Conservation (phyloP, 805 yeast genomes). For the Candida endomychidarum region DNA sequence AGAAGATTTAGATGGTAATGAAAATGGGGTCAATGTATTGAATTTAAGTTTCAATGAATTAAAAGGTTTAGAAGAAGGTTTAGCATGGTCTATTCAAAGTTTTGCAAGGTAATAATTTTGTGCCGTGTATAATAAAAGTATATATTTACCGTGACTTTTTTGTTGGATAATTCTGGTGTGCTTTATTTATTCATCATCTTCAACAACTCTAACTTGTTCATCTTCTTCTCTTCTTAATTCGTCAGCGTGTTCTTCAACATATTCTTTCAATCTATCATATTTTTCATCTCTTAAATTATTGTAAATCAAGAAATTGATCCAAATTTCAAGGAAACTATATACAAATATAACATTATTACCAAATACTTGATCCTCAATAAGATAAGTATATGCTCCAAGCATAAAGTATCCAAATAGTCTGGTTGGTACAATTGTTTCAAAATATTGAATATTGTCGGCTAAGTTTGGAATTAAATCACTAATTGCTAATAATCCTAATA, state of each 20-base stretch:
- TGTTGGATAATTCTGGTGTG: background rate
- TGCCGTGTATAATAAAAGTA: background rate
- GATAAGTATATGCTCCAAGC: constrained; percentile 50
- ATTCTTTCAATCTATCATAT: constrained; percentile 45
- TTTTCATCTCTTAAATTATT: constrained; percentile 66
- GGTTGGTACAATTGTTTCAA: constrained; percentile 60
- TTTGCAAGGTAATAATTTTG: constrained; percentile 19
- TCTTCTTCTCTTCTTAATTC: constrained; percentile 30
- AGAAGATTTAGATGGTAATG: constrained; percentile 27
- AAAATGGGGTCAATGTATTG: constrained; percentile 39
- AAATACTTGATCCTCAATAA: constrained; percentile 44
- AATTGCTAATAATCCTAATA: constrained; percentile 45
- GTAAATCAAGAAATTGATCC: constrained; percentile 65
- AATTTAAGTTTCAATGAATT: constrained; percentile 51
- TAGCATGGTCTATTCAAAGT: constrained; percentile 51
- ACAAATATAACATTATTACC: constrained; percentile 64
- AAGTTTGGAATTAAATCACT: constrained; percentile 61
- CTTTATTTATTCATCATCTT: constrained; percentile 14
- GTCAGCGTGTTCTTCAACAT: constrained; percentile 39
- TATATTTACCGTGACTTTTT: background rate
- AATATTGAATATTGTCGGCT: constrained; percentile 48
- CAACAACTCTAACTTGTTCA: constrained; percentile 32
- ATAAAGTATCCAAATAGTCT: constrained; percentile 52
- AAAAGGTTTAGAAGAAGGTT: constrained; percentile 53
- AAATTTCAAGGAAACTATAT: constrained; percentile 62